phyloP scores from a whole-genome alignment of 1,139 yeast species.

The Taphrina wiesneri region DNA sequence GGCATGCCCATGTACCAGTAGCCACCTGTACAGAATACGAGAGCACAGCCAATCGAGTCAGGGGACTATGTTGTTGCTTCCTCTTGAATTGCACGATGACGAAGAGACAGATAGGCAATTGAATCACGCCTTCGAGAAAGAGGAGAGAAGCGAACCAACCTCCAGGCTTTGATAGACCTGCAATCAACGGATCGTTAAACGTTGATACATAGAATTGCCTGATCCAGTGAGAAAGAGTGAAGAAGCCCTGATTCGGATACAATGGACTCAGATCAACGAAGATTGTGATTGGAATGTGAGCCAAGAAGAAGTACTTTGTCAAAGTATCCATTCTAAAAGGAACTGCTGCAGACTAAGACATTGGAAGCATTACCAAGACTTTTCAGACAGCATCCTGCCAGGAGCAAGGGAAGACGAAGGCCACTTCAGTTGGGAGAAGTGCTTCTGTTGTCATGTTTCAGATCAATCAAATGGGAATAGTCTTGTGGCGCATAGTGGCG shows the following conservation, averaged over 20 bases:
- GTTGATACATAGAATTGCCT: neutral
- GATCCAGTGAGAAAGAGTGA: slow-evolving; percentile 7
- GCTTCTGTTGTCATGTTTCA: no score
- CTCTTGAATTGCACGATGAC: slow-evolving; percentile 2
- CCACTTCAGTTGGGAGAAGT: no score
- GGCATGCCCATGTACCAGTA: slow-evolving; percentile 23
- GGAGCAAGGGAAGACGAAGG: no score
- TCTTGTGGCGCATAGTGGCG: no score
- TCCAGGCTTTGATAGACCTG: slow-evolving; percentile 18
- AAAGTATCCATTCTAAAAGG: slow-evolving; percentile 2
- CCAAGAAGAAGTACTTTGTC: slow-evolving; percentile 15
- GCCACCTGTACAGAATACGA: slow-evolving; percentile 16
- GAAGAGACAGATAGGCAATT: slow-evolving; percentile 15
- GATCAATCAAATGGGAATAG: no score
- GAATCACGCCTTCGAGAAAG: slow-evolving; percentile 13
- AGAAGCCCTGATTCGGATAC: slow-evolving; percentile 10
- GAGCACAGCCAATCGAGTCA: slow-evolving; percentile 12
- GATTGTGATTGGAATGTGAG: slow-evolving; percentile 25
- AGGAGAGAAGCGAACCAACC: slow-evolving; percentile 26
- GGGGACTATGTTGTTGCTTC: neutral
- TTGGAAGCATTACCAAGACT: no score
- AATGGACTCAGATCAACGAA: slow-evolving; percentile 17
- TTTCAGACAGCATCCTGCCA: no score
- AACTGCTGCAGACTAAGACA: no score
- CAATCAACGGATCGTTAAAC: slow-evolving; percentile 22